Percentiles rank a stretch among this genome's conserved stretches.
Conservation (phyloP, 441 rosid species). For the Erodium texanum region DNA sequence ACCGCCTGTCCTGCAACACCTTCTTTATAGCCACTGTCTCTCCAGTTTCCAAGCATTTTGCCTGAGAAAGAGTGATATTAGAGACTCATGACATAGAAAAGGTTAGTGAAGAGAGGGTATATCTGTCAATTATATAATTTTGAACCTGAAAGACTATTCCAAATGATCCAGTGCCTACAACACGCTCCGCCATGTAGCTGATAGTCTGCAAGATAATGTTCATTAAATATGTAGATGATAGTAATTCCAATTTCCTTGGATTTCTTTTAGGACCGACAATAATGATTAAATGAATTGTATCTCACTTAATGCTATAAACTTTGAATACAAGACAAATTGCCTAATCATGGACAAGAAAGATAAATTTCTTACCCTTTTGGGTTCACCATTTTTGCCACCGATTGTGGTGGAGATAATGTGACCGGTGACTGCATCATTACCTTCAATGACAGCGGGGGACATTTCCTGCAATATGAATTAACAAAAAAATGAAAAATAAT, state of each 20-base stretch:
- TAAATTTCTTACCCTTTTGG: constrained; percentile 37
- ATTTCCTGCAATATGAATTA: constrained; percentile 33
- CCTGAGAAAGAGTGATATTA: constrained; percentile 33
- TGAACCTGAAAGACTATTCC: constrained; percentile 86
- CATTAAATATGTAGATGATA: not conserved
- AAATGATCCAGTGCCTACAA: constrained; percentile 91
- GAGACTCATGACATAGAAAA: constrained; percentile 3
- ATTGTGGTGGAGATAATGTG: constrained; percentile 60
- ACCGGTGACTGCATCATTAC: constrained; percentile 50
- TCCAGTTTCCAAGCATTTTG: constrained; percentile 91
- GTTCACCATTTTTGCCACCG: constrained; percentile 70
- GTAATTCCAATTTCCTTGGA: not conserved
- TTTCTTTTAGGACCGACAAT: not conserved
- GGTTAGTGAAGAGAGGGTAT: not conserved
- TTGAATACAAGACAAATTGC: not conserved
- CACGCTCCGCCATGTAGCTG: constrained; percentile 97
- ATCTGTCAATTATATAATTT: constrained; percentile 3
- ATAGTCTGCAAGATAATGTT: constrained; percentile 46
- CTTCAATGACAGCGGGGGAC: constrained; percentile 44
- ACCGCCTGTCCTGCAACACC: constrained; percentile 85
- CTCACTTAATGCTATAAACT: not conserved
- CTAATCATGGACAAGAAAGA: not conserved
- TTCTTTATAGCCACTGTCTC: constrained; percentile 95
- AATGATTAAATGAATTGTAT: not conserved
- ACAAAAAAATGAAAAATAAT: constrained; percentile 10